Evolutionary conservation across 441 rosid genomes (phyloP).

Genomic region (Kokia cookei): DNA sequence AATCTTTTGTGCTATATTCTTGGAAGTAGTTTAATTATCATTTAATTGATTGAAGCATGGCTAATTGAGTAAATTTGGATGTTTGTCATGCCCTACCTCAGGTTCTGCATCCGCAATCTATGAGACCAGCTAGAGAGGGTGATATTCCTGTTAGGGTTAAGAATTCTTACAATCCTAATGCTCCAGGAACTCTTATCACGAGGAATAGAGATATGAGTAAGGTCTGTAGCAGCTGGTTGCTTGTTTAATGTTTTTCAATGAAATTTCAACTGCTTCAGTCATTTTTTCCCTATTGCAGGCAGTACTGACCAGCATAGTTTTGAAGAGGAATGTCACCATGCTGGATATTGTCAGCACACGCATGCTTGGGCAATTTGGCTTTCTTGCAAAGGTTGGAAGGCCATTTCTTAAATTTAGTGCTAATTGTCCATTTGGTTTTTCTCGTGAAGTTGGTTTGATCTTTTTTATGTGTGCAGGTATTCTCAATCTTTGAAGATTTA

Average conservation of each 20-base stretch:
- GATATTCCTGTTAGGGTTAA: slow-evolving; percentile 95
- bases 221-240: slow-evolving; percentile 42
- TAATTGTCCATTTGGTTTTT: neutral
- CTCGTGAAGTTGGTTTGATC: neutral
- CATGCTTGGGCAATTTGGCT: slow-evolving; percentile 96
- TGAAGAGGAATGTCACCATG: slow-evolving; percentile 94
- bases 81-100: slow-evolving; percentile 16
- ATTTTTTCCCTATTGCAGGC: slow-evolving; percentile 44
- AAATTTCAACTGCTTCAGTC: slow-evolving; percentile 12
- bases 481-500: slow-evolving; percentile 83
- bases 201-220: slow-evolving; percentile 79
- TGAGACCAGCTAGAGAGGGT: slow-evolving; percentile 96
- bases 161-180: slow-evolving; percentile 86
- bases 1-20: neutral
- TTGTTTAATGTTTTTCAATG: slow-evolving; percentile 4
- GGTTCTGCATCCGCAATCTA: slow-evolving; percentile 95
- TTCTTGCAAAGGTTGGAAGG: slow-evolving; percentile 77
- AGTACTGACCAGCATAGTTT: slow-evolving; percentile 86
- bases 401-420: slow-evolving; percentile 4
- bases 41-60: neutral
- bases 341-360: slow-evolving; percentile 94
- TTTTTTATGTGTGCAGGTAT: slow-evolving; percentile 46
- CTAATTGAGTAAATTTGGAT: slow-evolving; percentile 4
- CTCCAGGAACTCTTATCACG: slow-evolving; percentile 95
- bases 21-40: neutral